phyloP scores from a whole-genome alignment of 305 asterid species.

The Fraxinus latifolia region DNA sequence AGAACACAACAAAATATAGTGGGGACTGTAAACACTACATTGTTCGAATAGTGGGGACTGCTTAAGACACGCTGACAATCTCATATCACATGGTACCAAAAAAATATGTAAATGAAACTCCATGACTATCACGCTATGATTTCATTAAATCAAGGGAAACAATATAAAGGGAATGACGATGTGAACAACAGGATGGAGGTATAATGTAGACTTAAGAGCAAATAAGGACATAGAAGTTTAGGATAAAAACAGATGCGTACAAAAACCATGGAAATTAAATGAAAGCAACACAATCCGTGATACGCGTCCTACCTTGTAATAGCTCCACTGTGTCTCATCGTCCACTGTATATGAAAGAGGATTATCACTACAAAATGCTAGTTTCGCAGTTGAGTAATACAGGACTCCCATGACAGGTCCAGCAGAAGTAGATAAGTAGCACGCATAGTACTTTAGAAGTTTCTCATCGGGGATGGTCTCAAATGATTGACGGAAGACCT shows the following conservation, averaged over 20 bases:
- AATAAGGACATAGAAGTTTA: background rate
- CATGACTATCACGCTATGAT: background rate
- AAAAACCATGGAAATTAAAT: conserved; percentile 1
- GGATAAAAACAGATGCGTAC: background rate
- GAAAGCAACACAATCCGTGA: background rate
- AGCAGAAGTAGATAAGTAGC: conserved; percentile 93
- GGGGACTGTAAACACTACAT: background rate
- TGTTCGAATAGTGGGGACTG: background rate
- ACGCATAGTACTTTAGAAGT: conserved; percentile 65
- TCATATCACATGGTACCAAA: conserved; percentile 11
- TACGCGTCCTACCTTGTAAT: conserved; percentile 60
- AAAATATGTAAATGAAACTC: conserved; percentile 14
- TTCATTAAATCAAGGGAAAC: background rate
- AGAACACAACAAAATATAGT: background rate
- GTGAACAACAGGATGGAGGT: background rate
- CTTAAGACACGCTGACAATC: background rate
- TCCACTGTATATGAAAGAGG: conserved; percentile 73
- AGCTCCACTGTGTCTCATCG: conserved; percentile 70
- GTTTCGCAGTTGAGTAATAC: conserved; percentile 67
- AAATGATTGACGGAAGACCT: conserved; percentile 70
- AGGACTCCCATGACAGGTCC: conserved; percentile 91
- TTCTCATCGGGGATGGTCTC: conserved; percentile 76
- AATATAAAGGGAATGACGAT: background rate
- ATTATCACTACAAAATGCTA: conserved; percentile 81
- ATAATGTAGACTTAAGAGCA: background rate